Conservation (phyloP, 140 eudicot species). For the Flaveria floridana region DNA sequence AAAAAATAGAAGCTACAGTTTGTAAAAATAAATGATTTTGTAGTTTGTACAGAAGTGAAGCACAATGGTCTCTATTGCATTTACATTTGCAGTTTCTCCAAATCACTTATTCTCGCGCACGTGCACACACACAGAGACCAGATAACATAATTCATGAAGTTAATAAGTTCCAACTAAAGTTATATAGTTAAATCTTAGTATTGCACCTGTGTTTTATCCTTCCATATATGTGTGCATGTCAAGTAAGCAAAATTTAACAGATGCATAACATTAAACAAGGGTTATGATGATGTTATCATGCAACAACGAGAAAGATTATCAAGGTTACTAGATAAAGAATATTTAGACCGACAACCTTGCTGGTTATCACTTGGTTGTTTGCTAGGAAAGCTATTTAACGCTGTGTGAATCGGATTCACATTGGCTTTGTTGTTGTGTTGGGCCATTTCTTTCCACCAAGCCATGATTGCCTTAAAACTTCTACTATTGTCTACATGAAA, state of each 20-base stretch:
- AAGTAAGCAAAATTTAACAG: background rate
- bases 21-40: background rate
- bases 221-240: background rate
- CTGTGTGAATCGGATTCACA: slow-evolving; percentile 31
- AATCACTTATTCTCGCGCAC: background rate
- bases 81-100: background rate
- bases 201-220: slow-evolving; percentile 1
- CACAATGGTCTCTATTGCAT: background rate
- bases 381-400: slow-evolving; percentile 26
- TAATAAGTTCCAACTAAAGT: background rate
- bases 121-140: background rate
- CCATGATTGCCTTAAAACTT: slow-evolving; percentile 76
- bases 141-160: background rate
- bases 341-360: slow-evolving; percentile 39
- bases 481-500: slow-evolving; percentile 46
- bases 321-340: slow-evolving; percentile 1
- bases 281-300: background rate
- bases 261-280: background rate
- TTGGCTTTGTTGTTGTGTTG: slow-evolving; percentile 49
- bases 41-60: slow-evolving; percentile 8
- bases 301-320: background rate
- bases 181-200: background rate
- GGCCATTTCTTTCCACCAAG: slow-evolving; percentile 99
- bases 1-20: background rate
- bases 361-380: slow-evolving; percentile 34